Evolutionary conservation across 148 eudicot genomes (phyloP).

Genomic region (Dysphania ambrosioides): DNA sequence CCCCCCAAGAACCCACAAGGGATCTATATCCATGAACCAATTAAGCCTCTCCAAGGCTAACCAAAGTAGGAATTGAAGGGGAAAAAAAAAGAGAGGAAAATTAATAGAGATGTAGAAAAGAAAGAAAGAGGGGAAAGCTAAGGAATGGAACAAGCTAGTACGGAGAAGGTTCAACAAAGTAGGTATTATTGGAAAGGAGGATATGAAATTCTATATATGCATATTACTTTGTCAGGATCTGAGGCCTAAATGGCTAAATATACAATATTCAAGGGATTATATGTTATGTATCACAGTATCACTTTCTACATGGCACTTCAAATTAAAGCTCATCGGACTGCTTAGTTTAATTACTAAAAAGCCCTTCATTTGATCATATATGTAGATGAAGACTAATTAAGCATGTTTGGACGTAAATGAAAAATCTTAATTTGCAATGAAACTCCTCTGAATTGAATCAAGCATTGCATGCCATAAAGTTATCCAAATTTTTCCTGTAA

Average conservation of each 20-base stretch:
- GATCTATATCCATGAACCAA: constrained; percentile 77
- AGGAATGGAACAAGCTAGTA: constrained; percentile 9
- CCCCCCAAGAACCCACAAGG: constrained; percentile 73
- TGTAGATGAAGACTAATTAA: not conserved
- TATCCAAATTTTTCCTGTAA: not conserved
- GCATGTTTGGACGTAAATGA: not conserved
- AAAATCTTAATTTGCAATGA: not conserved
- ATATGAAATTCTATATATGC: constrained; percentile 44
- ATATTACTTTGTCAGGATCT: constrained; percentile 24
- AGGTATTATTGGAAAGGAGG: constrained; percentile 41
- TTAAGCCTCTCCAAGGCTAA: constrained; percentile 29
- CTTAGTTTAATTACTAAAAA: constrained; percentile 10
- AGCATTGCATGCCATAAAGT: not conserved
- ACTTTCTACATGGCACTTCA: too few relatives aligned
- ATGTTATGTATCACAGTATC: too few relatives aligned
- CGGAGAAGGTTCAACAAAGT: constrained; percentile 47
- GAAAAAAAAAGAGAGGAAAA: constrained; percentile 11
- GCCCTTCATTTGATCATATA: constrained; percentile 14
- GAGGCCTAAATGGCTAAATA: constrained; percentile 16
- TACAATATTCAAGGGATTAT: too few relatives aligned
- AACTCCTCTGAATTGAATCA: not conserved
- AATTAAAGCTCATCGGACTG: constrained; percentile 5
- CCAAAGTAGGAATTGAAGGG: not conserved
- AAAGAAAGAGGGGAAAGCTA: constrained; percentile 16
- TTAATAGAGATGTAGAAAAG: constrained; percentile 5